Evolutionary conservation across 2,329 filamentous ascomycete species (phyloP).

Genomic region (Cercospora sp.): DNA sequence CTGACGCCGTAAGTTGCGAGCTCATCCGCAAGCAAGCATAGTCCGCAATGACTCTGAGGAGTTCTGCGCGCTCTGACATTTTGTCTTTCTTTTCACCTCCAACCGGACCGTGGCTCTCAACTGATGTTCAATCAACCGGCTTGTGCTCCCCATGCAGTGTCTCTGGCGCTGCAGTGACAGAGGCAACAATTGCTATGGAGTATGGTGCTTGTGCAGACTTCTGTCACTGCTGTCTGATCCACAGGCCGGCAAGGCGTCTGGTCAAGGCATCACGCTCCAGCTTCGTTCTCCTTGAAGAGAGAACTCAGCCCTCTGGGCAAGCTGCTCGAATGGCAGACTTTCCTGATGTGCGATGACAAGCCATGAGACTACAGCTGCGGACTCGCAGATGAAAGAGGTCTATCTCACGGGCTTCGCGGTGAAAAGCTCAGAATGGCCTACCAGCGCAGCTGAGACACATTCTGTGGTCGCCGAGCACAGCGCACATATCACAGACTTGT

Average conservation of each 20-base stretch:
- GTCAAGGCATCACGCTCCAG: background rate
- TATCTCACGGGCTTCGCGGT: background rate
- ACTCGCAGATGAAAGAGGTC: background rate
- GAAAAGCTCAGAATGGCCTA: background rate
- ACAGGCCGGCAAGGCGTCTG: background rate
- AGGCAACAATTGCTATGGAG: background rate
- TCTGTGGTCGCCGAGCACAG: conserved; percentile 42
- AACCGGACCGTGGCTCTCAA: background rate
- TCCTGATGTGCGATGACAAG: background rate
- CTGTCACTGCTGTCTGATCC: background rate
- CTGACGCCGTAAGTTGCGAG: background rate
- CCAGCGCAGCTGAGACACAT: conserved; percentile 47
- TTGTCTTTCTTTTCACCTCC: background rate
- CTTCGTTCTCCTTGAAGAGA: background rate
- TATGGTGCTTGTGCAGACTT: background rate
- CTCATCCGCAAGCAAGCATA: background rate
- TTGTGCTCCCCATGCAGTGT: background rate
- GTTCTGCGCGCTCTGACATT: background rate
- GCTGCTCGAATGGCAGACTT: background rate
- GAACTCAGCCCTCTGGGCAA: background rate
- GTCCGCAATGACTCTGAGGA: background rate
- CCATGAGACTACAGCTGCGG: background rate
- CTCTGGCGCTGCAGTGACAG: background rate
- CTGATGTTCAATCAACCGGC: background rate
- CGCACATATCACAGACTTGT: conserved; percentile 47